phyloP scores from a whole-genome alignment of 257 asterid species.

The Fraxinus pennsylvanica region DNA sequence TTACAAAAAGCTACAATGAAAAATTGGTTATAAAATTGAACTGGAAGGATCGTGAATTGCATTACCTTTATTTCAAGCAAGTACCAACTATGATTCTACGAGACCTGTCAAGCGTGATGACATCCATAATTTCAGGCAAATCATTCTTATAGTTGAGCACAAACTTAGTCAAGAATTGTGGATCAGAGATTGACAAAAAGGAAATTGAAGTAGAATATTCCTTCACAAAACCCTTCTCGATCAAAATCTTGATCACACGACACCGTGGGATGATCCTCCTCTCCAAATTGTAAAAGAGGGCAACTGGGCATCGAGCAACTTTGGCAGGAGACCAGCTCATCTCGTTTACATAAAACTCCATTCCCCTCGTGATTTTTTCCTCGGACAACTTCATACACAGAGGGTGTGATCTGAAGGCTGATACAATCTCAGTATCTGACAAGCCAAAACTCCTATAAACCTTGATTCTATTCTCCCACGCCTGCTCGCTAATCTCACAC shows the following conservation, averaged over 20 bases:
- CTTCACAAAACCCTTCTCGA: conserved; percentile 12
- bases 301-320: conserved; percentile 16
- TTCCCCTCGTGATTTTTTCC: conserved; percentile 22
- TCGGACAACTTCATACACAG: conserved; percentile 31
- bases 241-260: background rate
- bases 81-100: background rate
- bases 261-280: conserved; percentile 21
- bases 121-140: background rate
- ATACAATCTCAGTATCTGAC: conserved; percentile 27
- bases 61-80: background rate
- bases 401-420: conserved; percentile 30
- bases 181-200: background rate
- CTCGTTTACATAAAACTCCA: conserved; percentile 28
- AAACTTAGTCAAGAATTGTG: background rate
- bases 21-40: background rate
- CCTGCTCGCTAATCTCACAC: conserved; percentile 2
- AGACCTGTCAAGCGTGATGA: background rate
- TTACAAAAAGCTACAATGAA: background rate
- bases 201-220: background rate
- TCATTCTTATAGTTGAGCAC: background rate
- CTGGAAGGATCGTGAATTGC: background rate
- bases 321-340: conserved; percentile 13
- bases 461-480: conserved; percentile 18
- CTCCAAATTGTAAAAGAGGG: conserved; percentile 20
- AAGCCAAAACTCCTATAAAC: conserved; percentile 34